Evolutionary conservation across 2,329 filamentous ascomycete species (phyloP), one percentile per base, ranked within the genome.

Genomic region (Purpureocillium lavendulum): DNA sequence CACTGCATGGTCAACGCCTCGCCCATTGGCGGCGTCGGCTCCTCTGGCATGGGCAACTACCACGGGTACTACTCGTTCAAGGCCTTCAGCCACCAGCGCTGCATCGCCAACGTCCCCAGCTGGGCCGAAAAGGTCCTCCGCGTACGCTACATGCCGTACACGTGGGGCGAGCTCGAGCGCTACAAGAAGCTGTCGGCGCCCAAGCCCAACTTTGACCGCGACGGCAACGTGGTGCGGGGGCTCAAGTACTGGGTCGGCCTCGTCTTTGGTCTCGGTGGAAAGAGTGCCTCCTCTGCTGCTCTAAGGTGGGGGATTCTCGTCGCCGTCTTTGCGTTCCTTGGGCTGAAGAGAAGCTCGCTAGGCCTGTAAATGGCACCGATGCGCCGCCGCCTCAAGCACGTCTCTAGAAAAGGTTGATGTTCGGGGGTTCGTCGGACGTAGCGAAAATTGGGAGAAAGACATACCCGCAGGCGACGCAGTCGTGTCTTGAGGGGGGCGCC

Each of bases 111-210:
- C 33, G 51, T 61, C 6, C 64, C 64, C 6, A 43, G 38, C 41
- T 66, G 63, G 64, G 47, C 56, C 29, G 63, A 66, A 24, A 46
- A 63, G 30, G 54, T 87, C 44, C 65, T 90, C 49, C 71, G 74
- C 42, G 69, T 86, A 38, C 75, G 86, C 44, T 84, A 84, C 62
- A 74, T 80, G 64, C 80, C 80, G 3, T 82, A 80, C 59, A 60
- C 62, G 29, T 57, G 57, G 50, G 53, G 50, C 13, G 59, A 73
- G 45, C 63, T 77, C 41, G 57, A 61, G 33, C 60, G 67, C 35
- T 60, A 73, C 45, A 50, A 64, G 36, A 56, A 59, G 33, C 55
- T 75, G 48, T 64, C 65, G 36, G 49, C 51, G 15, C 42, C 55
- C 46, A 71, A 65, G 54, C 75, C 78, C 45, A 68, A 78, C 58